A percentile compares a stretch with the other conserved stretches of the same genome.
These are phyloP conservation scores for Tulasnella calospora DNA, from an alignment of 768 basidiomycete species.

Conservation along the genomic window DNA sequence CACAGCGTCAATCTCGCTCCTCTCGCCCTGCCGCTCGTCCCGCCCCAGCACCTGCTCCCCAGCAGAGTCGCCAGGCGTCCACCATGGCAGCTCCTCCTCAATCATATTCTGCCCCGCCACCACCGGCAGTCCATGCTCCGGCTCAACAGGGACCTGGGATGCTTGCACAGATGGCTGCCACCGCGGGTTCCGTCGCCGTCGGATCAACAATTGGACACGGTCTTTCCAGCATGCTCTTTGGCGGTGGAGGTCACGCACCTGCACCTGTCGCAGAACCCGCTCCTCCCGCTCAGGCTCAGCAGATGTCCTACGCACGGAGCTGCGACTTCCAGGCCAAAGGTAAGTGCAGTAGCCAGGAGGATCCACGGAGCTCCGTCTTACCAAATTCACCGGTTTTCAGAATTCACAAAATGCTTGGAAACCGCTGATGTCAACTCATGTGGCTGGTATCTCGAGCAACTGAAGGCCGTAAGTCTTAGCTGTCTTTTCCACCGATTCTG, in stretches of 20 bases:
- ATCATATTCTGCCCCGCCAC: slow-evolving; percentile 9
- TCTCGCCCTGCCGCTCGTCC: slow-evolving; percentile 56
- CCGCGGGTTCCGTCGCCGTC: slow-evolving; percentile 83
- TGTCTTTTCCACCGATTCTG: neutral
- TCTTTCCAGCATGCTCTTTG: slow-evolving; percentile 85
- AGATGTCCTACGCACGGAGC: slow-evolving; percentile 41
- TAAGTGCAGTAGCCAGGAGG: slow-evolving; percentile 33
- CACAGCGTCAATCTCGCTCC: slow-evolving; percentile 72
- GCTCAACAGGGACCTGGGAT: slow-evolving; percentile 55
- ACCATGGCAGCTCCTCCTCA: slow-evolving; percentile 29
- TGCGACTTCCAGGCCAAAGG: slow-evolving; percentile 83
- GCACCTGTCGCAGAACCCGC: slow-evolving; percentile 43
- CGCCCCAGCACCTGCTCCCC: slow-evolving; percentile 41
- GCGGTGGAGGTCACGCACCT: slow-evolving; percentile 47
- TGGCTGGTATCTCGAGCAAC: slow-evolving; percentile 80
- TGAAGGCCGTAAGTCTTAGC: slow-evolving; percentile 67
- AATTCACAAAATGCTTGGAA: slow-evolving; percentile 82
- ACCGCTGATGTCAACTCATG: slow-evolving; percentile 74
- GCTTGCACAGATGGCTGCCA: slow-evolving; percentile 80
- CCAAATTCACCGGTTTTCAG: slow-evolving; percentile 36
- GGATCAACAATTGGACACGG: slow-evolving; percentile 88
- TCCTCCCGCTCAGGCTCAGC: slow-evolving; percentile 43
- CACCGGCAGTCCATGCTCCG: neutral
- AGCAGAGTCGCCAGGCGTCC: slow-evolving; percentile 29
- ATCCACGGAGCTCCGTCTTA: neutral